Base-by-base conservation (phyloP, 2,329 filamentous ascomycete genomes). In the Claviceps paspali region DNA sequence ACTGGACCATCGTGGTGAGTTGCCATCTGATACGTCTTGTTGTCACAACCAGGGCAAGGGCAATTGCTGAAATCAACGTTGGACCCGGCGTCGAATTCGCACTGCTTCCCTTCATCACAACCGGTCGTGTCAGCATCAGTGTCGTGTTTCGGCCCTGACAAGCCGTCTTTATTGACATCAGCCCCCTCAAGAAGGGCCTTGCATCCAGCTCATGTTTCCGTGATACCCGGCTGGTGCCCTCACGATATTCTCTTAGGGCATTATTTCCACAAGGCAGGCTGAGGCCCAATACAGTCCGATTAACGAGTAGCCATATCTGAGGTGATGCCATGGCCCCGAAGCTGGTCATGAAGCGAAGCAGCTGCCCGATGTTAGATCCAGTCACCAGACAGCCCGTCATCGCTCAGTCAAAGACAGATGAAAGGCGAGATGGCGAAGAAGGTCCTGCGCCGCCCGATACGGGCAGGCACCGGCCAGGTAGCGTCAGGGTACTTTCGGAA, bases 401-500 rank as follows among this genome's bases (percentile, higher is more conserved):
- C 14, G 17, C 26, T 3, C 29, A 27, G 23, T 19, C 40, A 22
- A 27, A 29, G 7, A 29, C 34, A 12, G 33, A 34, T 18, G 28
- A 31, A 14, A 22, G 21, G 19, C 35, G 35, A 15, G 31, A 38
- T 3, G 33, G 35, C 2, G 43, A 35, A 6, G 40, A 11, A 15
- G 47, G 43, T n/a, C n/a, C n/a, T n/a, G n/a, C n/a, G 4, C 35
- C 34, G 5, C 38, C 41, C 4, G 41, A 44, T 28, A 38, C 30
- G 2, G 22, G 48, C 17, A 57, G 47, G 34, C 38, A 50, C n/a
- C 49, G 48, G 24, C 48, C 46, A 15, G 47, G 46, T 6, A 47
- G 51, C 24, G 51, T 54, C 9, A 53, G 45, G 24, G 53, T 57
- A 4, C 57, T 56, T 53, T 52, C 51, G 6, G 56, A 59, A 26